Evolutionary conservation across 73 alveolate species (phyloP), one percentile per base, ranked within the genome.

Genomic region (Paraurostyla sp.): DNA sequence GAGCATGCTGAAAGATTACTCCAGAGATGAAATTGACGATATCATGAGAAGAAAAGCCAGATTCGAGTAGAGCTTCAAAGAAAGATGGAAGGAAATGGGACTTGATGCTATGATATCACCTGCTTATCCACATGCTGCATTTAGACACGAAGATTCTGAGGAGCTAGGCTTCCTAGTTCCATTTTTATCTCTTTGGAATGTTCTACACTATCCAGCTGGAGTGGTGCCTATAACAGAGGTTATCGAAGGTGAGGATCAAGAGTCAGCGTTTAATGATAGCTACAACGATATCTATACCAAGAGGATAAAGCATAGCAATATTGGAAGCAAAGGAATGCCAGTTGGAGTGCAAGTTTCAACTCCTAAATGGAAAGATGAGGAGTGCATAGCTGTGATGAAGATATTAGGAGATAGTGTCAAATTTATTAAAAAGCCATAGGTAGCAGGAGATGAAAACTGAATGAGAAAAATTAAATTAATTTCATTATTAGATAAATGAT

Each of bases 321-420:
- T 18, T 20, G 85, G 83, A 9, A 33, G 85, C 7, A 60, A 20
- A 20, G 90, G 85, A 1, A 38, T 90, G 83, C 95, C 95, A 23
- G 58, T 90, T 16, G 69, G 90, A 0, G 68, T 85, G 16, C 69
- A 65, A 68, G 92, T 90, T 3, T 0, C 50, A 20, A 60, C 92
- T 3, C 13, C 36, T 4, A 75, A 51, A 30, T 78, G 56, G 54
- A 45, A 83, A 83, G 95, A 90, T 25, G 95, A 90, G 69, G 32
- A 29, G 25, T 51, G 76, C 30, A 71, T 90, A 16, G 88, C 57
- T 51, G 43, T 90, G 41, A 90, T 90, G 92, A 82, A 90, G 86
- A 42, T 42, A 38, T 22, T 69, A 13, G 62, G 62, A 38, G 84
- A 69, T 25, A 56, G 33, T 13, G 7, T 56, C 22, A 16, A 56